These are phyloP conservation scores for Mytilinidion resinicola DNA, from an alignment of 495 filamentous ascomycete species.

Conservation along the genomic window DNA sequence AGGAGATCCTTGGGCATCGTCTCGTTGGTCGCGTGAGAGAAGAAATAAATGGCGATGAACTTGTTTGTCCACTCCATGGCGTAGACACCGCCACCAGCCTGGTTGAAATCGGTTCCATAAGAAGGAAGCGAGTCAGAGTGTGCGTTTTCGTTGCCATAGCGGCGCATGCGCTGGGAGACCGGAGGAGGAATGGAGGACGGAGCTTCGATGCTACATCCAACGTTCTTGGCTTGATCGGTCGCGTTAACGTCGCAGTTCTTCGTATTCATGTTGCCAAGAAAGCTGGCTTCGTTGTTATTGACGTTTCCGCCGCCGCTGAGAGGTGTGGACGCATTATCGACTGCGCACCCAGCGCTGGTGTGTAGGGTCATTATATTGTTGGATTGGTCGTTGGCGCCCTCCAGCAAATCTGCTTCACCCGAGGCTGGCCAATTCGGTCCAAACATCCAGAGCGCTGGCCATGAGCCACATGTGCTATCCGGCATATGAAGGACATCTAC, in stretches of 20 bases:
- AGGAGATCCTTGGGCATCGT: background rate
- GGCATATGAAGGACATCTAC: constrained; percentile 33
- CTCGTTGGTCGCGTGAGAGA: constrained; percentile 8
- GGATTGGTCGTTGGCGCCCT: constrained; percentile 28
- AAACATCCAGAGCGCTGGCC: constrained; percentile 34
- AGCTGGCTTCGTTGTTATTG: background rate
- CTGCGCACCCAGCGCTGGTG: constrained; percentile 26
- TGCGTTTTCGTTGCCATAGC: background rate
- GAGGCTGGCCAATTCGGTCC: constrained; percentile 55
- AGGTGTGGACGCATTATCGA: constrained; percentile 9
- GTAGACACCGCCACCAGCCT: constrained; percentile 28
- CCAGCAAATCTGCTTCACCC: constrained; percentile 38
- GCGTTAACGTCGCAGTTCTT: constrained; percentile 20
- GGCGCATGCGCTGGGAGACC: background rate
- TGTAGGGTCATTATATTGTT: constrained; percentile 34
- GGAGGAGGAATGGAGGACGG: background rate
- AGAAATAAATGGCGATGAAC: constrained; percentile 25
- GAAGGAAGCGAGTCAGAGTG: constrained; percentile 16
- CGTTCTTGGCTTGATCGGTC: constrained; percentile 10
- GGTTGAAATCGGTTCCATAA: constrained; percentile 45
- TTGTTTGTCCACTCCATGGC: constrained; percentile 24
- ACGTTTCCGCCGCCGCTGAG: background rate
- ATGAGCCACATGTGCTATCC: constrained; percentile 25
- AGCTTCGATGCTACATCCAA: constrained; percentile 17
- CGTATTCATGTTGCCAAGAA: constrained; percentile 4